Conservation (phyloP, 2,329 filamentous ascomycete genomes). For the Xylariaceae sp. region DNA sequence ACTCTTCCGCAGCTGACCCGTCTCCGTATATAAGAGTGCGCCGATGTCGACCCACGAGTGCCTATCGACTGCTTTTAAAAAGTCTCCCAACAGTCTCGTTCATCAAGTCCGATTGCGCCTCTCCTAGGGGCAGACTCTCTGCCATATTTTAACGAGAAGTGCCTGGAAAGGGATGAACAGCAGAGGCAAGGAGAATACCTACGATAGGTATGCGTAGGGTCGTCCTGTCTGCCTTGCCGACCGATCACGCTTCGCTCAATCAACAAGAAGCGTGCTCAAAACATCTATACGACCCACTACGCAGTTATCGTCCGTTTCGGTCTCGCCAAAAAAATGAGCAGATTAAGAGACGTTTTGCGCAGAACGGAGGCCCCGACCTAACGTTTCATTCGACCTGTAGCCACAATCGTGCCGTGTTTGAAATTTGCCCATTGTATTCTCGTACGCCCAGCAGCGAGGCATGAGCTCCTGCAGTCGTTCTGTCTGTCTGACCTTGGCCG, state of each 20-base stretch:
- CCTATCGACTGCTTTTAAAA: not conserved
- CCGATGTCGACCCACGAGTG: not conserved
- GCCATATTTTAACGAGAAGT: not conserved
- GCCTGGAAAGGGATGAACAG: constrained; percentile 5
- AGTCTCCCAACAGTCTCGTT: not conserved
- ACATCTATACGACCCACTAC: not conserved
- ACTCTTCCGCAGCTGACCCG: not conserved
- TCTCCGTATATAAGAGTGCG: not conserved
- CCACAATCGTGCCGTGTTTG: not conserved
- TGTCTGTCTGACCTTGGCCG: not conserved
- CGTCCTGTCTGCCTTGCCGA: not conserved
- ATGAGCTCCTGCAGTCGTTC: not conserved
- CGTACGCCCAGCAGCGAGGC: not conserved
- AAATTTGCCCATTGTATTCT: not conserved
- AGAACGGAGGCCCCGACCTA: constrained; percentile 34
- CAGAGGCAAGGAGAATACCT: not conserved
- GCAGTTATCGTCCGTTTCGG: constrained; percentile 1
- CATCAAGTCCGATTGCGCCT: not conserved
- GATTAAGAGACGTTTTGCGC: constrained; percentile 26
- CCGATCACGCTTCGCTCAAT: not conserved
- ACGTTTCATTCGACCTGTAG: constrained; percentile 4
- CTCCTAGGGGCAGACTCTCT: constrained; percentile 11
- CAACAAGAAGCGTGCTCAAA: not conserved
- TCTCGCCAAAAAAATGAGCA: not conserved
- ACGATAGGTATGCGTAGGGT: not conserved